Conservation (phyloP, 768 basidiomycete genomes). For the Lactifluus subvellereus region DNA sequence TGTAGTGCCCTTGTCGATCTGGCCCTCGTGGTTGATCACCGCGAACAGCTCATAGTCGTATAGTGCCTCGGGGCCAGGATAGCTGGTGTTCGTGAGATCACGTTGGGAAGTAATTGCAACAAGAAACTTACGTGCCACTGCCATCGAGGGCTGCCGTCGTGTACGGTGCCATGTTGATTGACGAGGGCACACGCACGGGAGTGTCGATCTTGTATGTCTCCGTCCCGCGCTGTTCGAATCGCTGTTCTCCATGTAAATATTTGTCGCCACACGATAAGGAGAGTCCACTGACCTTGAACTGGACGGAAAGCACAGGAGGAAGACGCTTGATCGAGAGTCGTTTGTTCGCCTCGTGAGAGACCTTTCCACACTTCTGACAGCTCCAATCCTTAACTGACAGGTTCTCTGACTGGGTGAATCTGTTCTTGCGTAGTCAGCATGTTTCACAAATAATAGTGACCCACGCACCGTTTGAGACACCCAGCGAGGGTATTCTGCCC, state of each 20-base stretch:
- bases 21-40: constrained; percentile 92
- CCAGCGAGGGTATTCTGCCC: constrained; percentile 60
- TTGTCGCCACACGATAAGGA: background rate
- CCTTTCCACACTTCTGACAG: constrained; percentile 75
- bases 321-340: constrained; percentile 79
- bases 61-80: constrained; percentile 56
- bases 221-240: constrained; percentile 67
- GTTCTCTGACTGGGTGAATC: constrained; percentile 83
- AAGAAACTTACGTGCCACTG: constrained; percentile 28
- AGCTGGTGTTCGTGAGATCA: constrained; percentile 28
- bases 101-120: background rate
- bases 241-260: constrained; percentile 40
- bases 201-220: constrained; percentile 82
- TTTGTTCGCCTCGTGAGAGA: constrained; percentile 75
- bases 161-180: constrained; percentile 84
- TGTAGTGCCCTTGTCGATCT: constrained; percentile 96
- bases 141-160: constrained; percentile 57
- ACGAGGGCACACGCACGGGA: constrained; percentile 73
- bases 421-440: constrained; percentile 28
- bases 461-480: constrained; percentile 63
- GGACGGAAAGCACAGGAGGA: constrained; percentile 87
- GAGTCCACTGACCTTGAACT: constrained; percentile 73
- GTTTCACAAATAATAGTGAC: background rate
- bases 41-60: constrained; percentile 91
- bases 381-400: constrained; percentile 77